phyloP scores from a whole-genome alignment of 2,329 filamentous ascomycete genomes.

The Kalmusia sp. region DNA sequence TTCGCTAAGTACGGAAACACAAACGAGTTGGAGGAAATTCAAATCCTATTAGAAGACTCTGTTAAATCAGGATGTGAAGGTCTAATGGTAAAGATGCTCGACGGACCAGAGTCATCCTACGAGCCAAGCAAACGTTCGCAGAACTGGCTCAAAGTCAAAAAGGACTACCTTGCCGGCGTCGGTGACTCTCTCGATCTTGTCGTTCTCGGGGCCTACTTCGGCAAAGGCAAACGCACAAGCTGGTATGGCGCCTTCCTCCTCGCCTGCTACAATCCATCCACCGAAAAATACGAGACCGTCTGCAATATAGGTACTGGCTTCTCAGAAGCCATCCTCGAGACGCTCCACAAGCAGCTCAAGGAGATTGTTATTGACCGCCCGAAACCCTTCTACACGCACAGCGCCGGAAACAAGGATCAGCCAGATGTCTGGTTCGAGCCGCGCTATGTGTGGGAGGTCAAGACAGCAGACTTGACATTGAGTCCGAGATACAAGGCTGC shows the following conservation, averaged over 20 bases:
- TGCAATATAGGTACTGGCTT: constrained; percentile 99
- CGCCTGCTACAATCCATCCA: constrained; percentile 84
- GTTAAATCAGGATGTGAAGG: constrained; percentile 97
- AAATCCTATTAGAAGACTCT: constrained; percentile 88
- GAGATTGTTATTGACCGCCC: constrained; percentile 83
- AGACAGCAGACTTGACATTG: constrained; percentile 92
- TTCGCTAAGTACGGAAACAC: constrained; percentile 89
- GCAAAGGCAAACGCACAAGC: constrained; percentile 92
- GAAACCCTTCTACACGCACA: constrained; percentile 95
- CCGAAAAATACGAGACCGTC: constrained; percentile 88
- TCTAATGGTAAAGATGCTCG: constrained; percentile 99
- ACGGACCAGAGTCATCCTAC: constrained; percentile 90
- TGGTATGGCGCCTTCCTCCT: constrained; percentile 96
- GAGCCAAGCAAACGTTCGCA: constrained; percentile 95
- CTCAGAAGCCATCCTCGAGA: constrained; percentile 90
- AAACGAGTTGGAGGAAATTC: constrained; percentile 91
- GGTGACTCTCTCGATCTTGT: constrained; percentile 97
- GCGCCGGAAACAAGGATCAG: constrained; percentile 84
- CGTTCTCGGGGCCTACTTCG: constrained; percentile 91
- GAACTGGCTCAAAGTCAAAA: constrained; percentile 99
- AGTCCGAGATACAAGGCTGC: constrained; percentile 95
- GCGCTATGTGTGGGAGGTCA: constrained; percentile 94
- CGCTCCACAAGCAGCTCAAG: constrained; percentile 78
- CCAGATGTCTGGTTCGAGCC: constrained; percentile 99
- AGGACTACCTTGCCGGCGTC: constrained; percentile 92